Percentiles rank a stretch among this genome's conserved stretches.
Evolutionary conservation across 2,329 filamentous ascomycete species (phyloP).

Genomic region (Nothophaeocryptopus gaeumannii): DNA sequence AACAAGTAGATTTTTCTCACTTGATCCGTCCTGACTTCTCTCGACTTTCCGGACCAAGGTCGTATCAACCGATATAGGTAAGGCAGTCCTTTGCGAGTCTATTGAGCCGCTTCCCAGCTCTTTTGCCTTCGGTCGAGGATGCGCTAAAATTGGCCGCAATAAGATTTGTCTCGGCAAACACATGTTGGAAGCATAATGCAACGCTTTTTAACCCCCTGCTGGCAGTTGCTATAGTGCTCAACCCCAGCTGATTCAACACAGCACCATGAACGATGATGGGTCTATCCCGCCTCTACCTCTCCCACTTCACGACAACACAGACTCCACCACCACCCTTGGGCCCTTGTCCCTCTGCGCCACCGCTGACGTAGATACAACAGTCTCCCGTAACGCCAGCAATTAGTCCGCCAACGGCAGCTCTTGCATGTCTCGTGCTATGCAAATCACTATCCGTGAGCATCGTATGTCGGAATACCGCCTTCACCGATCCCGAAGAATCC

Average conservation of each 20-base stretch:
- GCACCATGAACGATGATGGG: no score
- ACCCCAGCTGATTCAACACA: no score
- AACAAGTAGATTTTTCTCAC: no score
- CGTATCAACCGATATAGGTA: neutral
- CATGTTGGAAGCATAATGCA: no score
- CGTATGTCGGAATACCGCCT: constrained; percentile 6
- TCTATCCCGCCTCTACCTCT: neutral
- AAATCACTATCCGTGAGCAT: constrained; percentile 13
- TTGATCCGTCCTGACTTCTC: neutral
- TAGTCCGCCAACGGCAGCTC: constrained; percentile 10
- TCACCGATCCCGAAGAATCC: no score
- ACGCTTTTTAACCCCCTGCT: no score
- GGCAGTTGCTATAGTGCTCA: no score
- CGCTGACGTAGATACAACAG: constrained; percentile 8
- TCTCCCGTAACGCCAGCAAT: constrained; percentile 12
- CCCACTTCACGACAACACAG: constrained; percentile 3
- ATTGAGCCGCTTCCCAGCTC: no score
- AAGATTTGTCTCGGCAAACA: no score
- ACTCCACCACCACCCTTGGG: neutral
- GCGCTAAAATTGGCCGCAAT: no score
- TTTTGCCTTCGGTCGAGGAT: no score
- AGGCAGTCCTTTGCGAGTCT: no score
- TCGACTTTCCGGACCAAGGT: neutral
- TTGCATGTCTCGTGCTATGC: constrained; percentile 11
- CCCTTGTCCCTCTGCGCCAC: constrained; percentile 12